These are phyloP conservation scores for Chernovozyma aurita DNA, from an alignment of 1,139 yeast species.

Conservation along the genomic window DNA sequence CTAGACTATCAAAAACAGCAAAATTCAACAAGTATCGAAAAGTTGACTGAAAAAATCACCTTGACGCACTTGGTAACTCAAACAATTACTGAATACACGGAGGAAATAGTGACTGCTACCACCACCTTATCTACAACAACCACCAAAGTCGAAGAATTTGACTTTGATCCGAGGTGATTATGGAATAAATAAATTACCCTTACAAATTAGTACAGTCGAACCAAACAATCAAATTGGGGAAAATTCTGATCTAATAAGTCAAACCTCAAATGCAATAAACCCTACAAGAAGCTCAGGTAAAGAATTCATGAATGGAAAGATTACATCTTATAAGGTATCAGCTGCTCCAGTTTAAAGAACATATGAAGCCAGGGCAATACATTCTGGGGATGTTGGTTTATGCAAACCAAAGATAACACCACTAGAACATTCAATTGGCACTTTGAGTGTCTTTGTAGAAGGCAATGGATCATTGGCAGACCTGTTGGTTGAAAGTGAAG, in stretches of 20 bases:
- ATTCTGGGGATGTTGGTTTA: background rate
- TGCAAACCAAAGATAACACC: background rate
- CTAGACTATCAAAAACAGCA: background rate
- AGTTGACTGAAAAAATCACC: conserved; percentile 1
- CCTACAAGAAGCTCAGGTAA: conserved; percentile 11
- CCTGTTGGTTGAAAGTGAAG: background rate
- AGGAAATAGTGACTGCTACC: background rate
- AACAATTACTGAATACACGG: conserved; percentile 2
- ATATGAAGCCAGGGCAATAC: conserved; percentile 6
- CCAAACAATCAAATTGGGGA: no score
- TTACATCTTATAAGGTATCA: conserved; percentile 20
- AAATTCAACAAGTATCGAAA: background rate
- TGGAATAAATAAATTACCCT: no score
- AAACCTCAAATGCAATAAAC: background rate
- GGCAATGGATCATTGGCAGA: background rate
- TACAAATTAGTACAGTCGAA: no score
- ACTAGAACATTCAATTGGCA: background rate
- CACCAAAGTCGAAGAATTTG: background rate
- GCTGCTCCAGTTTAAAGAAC: conserved; percentile 23
- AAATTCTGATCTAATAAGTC: no score
- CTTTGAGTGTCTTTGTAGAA: background rate
- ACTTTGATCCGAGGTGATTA: no score
- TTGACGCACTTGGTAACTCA: conserved; percentile 2
- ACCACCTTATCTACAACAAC: background rate
- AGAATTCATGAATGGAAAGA: conserved; percentile 17